Base-by-base conservation (phyloP, 148 eudicot species). In the Persicaria maculosa region DNA sequence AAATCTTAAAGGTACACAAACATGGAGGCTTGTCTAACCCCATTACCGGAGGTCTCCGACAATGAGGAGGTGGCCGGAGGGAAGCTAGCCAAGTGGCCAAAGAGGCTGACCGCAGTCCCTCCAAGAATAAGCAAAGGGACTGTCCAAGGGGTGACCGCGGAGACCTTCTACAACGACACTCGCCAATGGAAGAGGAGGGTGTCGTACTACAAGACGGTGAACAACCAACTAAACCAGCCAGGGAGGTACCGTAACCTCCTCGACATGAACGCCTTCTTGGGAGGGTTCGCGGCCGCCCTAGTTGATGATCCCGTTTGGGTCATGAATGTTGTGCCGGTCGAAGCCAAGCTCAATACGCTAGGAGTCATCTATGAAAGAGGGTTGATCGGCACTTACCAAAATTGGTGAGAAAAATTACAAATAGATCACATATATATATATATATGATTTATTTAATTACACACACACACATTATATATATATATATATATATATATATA, bases 271-370 rank as follows among this genome's bases (percentile, higher is more conserved):
- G 90, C 96, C 0, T 73, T 77, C 55, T 79, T 93, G 76, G 98
- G 96, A 74, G 98, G 98, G 55, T 93, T 93, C 67, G 98, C 93
- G 0, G 93, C 96, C 45, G 86, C 85, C 74, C 82, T 93, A n/a
- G 68, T 85, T 3, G 43, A 84, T 45, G 88, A 87, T 47, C 93
- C 96, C 0, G 80, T 89, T 43, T 93, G 98, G 98, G 96, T 90
- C 68, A 93, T 93, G 98, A 93, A 93, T 67, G 82, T 93, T 2
- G 92, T 90, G 64, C 98, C 98, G 0, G 84, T 78, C 2, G 92
- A 90, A 75, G 87, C 90, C n/a, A 81, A 85, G 80, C 82, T 81
- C 65, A 86, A 93, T 72, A 93, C 96, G 16, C 93, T 93, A 48
- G 98, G 98, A 6, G 89, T 76, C 4, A 77, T 93, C 36, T 93